phyloP scores from a whole-genome alignment of 495 filamentous ascomycete species.

The Cercophora newfieldiana region DNA sequence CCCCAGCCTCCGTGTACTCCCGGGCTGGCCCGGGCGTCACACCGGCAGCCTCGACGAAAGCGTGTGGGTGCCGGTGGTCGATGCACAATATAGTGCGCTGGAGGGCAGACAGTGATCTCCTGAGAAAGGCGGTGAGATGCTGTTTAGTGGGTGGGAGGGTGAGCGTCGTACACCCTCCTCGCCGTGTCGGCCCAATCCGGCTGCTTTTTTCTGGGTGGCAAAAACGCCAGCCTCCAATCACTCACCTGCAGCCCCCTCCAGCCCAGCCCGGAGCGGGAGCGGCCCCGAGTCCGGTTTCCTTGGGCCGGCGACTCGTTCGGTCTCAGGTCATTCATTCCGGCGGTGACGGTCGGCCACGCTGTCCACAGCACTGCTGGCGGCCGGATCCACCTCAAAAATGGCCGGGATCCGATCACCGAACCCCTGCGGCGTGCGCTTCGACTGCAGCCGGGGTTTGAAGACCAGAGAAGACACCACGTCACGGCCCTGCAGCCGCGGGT shows the following conservation, averaged over 20 bases:
- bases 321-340: neutral
- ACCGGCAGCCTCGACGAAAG: neutral
- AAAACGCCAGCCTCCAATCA: neutral
- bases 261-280: neutral
- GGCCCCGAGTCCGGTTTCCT: neutral
- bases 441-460: no score
- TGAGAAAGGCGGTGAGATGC: neutral
- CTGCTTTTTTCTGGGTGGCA: neutral
- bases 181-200: neutral
- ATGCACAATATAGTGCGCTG: neutral
- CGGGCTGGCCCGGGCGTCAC: neutral
- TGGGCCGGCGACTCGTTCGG: neutral
- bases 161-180: neutral
- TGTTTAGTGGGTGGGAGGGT: neutral
- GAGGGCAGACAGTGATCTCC: neutral
- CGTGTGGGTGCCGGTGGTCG: neutral
- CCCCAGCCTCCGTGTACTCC: neutral
- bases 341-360: neutral
- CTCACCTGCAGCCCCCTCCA: no score
- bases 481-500: conserved; percentile 6
- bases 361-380: neutral
- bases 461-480: conserved; percentile 6
- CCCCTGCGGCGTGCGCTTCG: no score
- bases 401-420: no score
- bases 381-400: neutral